phyloP scores from a whole-genome alignment of 345 rosid genomes.

The Rhodomyrtus tomentosa region DNA sequence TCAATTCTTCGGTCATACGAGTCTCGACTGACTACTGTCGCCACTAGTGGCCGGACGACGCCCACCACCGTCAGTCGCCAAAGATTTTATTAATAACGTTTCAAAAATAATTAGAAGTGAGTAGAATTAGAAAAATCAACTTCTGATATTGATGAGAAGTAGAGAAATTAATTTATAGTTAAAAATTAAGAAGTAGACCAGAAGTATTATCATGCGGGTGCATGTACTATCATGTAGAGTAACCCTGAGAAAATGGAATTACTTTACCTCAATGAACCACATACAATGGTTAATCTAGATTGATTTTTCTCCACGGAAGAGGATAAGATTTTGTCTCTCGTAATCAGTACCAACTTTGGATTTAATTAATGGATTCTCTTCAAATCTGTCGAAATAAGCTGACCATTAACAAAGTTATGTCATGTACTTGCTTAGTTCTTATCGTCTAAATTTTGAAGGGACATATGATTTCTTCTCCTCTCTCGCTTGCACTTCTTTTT shows the following conservation, averaged over 20 bases:
- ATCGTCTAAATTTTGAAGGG: background rate
- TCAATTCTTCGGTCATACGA: no score
- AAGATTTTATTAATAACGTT: no score
- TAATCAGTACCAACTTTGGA: background rate
- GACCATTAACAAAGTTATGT: background rate
- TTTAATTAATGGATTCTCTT: background rate
- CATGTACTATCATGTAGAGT: background rate
- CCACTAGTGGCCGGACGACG: no score
- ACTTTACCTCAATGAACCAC: background rate
- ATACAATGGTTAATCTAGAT: background rate
- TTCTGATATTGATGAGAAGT: no score
- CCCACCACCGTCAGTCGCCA: no score
- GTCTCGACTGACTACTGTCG: no score
- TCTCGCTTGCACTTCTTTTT: fast-evolving
- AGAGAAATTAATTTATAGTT: no score
- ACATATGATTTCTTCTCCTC: background rate
- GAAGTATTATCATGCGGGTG: no score
- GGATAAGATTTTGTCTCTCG: background rate
- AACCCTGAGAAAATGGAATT: background rate
- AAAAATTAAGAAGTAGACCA: no score
- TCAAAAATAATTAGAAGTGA: no score
- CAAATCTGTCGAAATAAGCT: background rate
- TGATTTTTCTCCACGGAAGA: background rate
- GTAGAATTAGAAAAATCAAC: no score
- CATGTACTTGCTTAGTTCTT: background rate